Evolutionary conservation across 176 grass and related monocot species (phyloP), one percentile per base, ranked within the genome.

Genomic region (Phragmites australis): DNA sequence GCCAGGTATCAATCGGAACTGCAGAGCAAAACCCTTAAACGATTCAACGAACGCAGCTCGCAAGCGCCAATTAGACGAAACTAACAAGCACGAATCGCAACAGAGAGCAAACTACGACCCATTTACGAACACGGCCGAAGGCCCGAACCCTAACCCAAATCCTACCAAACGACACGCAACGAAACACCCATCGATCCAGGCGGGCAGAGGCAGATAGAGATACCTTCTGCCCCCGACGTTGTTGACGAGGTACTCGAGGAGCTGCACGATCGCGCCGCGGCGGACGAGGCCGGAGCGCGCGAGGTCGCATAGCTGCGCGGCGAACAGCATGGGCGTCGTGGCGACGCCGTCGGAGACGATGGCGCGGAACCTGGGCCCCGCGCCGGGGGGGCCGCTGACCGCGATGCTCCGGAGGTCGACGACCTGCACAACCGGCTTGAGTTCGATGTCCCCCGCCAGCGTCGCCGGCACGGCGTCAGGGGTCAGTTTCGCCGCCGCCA

Each of bases 351-450:
- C 96, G 7, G 96, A 90, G 25, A 98, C 62, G 79, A 87, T 29
- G 27, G 87, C 84, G n/a, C 83, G 77, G 75, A 70, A 98, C 83
- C 92, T 90, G 86, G 34, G 43, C 46, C 74, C 86, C 80, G 30
- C 1, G 46, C 61, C 59, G 17, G 59, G 19, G 27, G 9, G 5
- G 0, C 87, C 73, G 50, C 9, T 57, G 85, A 91, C 74, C 39
- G 74, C 50, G 77, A 89, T 74, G 83, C 78, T 55, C 45, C 65
- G 70, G 81, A 94, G 9, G 9, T 98, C 71, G 63, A 98, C n/a
- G 58, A 95, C 61, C 92, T 94, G 88, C 32, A 95, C 66, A 34
- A 93, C 55, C 52, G 92, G 92, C 79, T 83, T 86, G 65, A 94
- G 81, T 80, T 93, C 69, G 45, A 69, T 58, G 81, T 98, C 81